Evolutionary conservation across 805 yeast genomes (phyloP), one percentile per base, ranked within the genome.

Genomic region (Yarrowia deformans): DNA sequence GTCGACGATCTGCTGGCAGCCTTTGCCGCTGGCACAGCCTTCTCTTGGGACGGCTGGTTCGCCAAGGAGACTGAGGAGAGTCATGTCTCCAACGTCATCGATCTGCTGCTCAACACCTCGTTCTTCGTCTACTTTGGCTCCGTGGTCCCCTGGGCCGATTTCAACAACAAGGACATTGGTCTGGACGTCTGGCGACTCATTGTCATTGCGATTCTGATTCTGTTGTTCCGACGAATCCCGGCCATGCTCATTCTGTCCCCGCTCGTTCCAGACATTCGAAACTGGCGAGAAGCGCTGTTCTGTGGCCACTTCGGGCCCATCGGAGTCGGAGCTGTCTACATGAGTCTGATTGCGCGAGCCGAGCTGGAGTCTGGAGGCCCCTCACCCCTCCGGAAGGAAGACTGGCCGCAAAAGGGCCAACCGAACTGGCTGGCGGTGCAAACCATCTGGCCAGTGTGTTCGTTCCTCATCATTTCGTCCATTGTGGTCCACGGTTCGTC

Each of bases 271-370:
- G 97, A 93, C 76, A 85, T 93, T 48, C 88, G 91, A 74, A 85
- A 91, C 12, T 93, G 97, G 97, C 86, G 97, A 77, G 98, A 93
- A 77, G 97, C 97, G 0, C 77, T 93, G 3, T 93, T 93, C 78
- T 91, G 96, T 77, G 97, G 97, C 23, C 97, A 93, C 79, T 93
- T 93, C 78, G 98, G 98, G 18, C 97, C 98, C 1, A 91, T 93
- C 75, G 98, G 98, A 60, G 97, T 93, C 29, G 97, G 97, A 70
- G 97, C 97, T 1, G 83, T 93, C 8, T 92, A 90, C 78, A 94
- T 95, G 50, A 88, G 91, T 7, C 88, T 93, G 63, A 81, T 92
- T 71, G 91, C 97, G 0, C 85, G 94, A 71, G 85, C 87, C 10
- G 90, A 88, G 71, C 79, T 90, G 67, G 96, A 91, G 75, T 81